These are phyloP conservation scores for Rosa multiflora DNA, from an alignment of 306 rosid genomes.

Conservation along the genomic window DNA sequence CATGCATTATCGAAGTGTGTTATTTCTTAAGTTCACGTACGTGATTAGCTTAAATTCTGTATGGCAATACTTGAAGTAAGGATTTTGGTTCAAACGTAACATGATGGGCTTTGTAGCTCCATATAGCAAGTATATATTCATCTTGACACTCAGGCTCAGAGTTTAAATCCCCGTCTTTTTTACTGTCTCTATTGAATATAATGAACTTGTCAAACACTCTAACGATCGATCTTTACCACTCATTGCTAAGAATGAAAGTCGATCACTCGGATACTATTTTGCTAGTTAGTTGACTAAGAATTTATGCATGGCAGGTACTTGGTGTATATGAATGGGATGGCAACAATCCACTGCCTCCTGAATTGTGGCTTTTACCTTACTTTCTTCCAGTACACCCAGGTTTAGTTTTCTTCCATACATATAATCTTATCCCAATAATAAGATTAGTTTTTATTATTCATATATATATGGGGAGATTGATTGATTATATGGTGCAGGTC, in stretches of 20 bases:
- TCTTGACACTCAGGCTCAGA: neutral
- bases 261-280: neutral
- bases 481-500: constrained; percentile 36
- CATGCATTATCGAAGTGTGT: neutral
- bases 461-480: too few relatives aligned
- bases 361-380: constrained; percentile 69
- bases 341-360: constrained; percentile 62
- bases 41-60: neutral
- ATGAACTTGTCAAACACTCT: neutral
- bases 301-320: constrained; percentile 37
- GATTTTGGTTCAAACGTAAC: neutral
- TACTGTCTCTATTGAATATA: too few relatives aligned
- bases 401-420: neutral
- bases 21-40: neutral
- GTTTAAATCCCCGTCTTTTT: neutral
- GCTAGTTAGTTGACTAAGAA: neutral
- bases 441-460: too few relatives aligned
- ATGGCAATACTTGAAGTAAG: neutral
- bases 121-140: neutral
- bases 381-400: constrained; percentile 65
- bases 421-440: too few relatives aligned
- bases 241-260: neutral
- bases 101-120: neutral
- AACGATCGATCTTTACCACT: neutral
- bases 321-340: constrained; percentile 85